These are phyloP conservation scores for Naganishia randhawae DNA, from an alignment of 768 basidiomycete species.

Conservation along the genomic window DNA sequence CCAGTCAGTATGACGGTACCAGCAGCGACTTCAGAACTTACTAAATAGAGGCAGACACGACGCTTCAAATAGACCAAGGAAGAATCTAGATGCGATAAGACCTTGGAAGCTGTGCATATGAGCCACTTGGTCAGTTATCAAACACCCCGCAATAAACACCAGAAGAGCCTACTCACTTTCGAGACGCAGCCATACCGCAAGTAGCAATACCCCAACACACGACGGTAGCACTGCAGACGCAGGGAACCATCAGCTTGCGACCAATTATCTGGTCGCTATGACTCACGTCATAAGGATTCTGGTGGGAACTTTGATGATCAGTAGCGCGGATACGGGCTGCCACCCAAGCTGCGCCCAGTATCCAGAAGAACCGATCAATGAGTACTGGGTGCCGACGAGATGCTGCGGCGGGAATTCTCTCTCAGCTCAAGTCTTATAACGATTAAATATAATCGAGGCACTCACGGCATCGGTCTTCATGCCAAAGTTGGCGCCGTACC, in stretches of 20 bases:
- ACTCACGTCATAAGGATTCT: constrained; percentile 35
- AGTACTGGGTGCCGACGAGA: constrained; percentile 38
- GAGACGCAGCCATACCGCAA: constrained; percentile 27
- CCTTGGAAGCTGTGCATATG: constrained; percentile 21
- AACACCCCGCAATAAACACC: not conserved
- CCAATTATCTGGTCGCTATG: constrained; percentile 6
- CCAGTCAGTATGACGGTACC: constrained; percentile 13
- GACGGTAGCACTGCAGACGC: constrained; percentile 11
- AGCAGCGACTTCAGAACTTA: not conserved
- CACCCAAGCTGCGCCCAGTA: constrained; percentile 37
- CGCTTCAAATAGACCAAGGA: constrained; percentile 46
- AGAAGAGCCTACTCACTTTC: constrained; percentile 10
- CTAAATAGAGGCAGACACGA: constrained; percentile 32
- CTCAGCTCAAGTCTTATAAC: not conserved
- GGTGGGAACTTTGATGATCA: constrained; percentile 43
- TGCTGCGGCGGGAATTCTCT: not conserved
- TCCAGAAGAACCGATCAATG: constrained; percentile 32
- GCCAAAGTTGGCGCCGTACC: constrained; percentile 27
- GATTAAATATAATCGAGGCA: not conserved
- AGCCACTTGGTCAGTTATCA: constrained; percentile 1
- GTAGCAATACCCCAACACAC: constrained; percentile 34
- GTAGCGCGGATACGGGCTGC: constrained; percentile 40
- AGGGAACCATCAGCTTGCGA: not conserved
- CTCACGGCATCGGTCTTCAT: constrained; percentile 22
- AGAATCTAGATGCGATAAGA: constrained; percentile 40